Percentiles rank a stretch among this genome's conserved stretches.
phyloP scores from a whole-genome alignment of 1,284 basidiomycete species.

The Leccinum subspadiceum region DNA sequence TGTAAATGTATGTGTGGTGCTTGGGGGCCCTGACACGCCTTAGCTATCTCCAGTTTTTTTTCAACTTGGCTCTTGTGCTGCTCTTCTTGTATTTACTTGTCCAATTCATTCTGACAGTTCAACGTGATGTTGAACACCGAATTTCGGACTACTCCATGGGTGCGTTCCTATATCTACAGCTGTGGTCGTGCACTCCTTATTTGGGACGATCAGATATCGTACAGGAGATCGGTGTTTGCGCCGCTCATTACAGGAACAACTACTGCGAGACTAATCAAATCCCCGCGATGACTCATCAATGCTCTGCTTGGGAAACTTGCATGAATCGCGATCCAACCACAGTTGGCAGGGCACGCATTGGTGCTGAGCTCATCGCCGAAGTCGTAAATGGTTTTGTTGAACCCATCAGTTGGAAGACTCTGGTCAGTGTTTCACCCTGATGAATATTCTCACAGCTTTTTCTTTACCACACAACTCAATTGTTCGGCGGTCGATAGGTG shows the following conservation, averaged over 20 bases:
- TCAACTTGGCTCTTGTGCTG: slow-evolving; percentile 86
- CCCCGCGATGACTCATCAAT: slow-evolving; percentile 83
- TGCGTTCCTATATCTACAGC: slow-evolving; percentile 36
- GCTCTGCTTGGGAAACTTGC: slow-evolving; percentile 90
- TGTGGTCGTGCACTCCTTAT: slow-evolving; percentile 20
- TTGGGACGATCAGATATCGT: slow-evolving; percentile 63
- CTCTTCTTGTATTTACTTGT: slow-evolving; percentile 84
- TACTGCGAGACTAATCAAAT: slow-evolving; percentile 75
- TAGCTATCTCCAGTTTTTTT: slow-evolving; percentile 92
- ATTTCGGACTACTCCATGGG: slow-evolving; percentile 90
- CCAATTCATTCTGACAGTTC: slow-evolving; percentile 86
- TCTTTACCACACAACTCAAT: slow-evolving; percentile 14
- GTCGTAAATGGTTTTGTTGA: slow-evolving; percentile 97
- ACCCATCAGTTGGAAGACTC: slow-evolving; percentile 94
- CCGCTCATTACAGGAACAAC: slow-evolving; percentile 77
- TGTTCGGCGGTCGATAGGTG: slow-evolving; percentile 43
- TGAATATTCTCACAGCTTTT: slow-evolving; percentile 12
- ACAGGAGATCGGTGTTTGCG: slow-evolving; percentile 86
- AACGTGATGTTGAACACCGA: slow-evolving; percentile 86
- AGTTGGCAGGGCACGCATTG: slow-evolving; percentile 85
- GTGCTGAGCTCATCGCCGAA: slow-evolving; percentile 93
- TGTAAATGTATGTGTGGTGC: slow-evolving; percentile 6
- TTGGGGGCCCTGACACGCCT: slow-evolving; percentile 19
- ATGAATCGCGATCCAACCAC: slow-evolving; percentile 92
- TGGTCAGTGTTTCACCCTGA: slow-evolving; percentile 53